Evolutionary conservation across 345 rosid species (phyloP).

Genomic region (Raphanus raphanistrum): DNA sequence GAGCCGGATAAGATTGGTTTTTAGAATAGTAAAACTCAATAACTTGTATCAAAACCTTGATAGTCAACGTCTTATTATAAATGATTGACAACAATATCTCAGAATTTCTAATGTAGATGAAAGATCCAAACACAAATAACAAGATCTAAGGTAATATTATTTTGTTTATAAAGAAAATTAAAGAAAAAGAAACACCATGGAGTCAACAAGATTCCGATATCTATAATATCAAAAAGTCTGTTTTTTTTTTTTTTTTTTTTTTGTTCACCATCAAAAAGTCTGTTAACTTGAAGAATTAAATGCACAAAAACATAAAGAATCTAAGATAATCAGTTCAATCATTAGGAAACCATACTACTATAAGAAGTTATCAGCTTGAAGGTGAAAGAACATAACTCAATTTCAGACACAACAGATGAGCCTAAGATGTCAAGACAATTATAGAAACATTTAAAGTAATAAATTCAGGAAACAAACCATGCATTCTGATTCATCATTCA

Average conservation of each 20-base stretch:
- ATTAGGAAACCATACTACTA: background rate
- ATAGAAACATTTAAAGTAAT: background rate
- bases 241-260: too few species aligned
- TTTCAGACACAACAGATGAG: background rate
- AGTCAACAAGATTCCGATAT: constrained; percentile 24
- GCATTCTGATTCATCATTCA: constrained; percentile 22
- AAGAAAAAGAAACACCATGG: constrained; percentile 6
- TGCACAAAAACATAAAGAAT: constrained; percentile 4
- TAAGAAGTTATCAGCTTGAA: background rate
- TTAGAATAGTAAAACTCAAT: constrained; percentile 1
- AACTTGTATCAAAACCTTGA: background rate
- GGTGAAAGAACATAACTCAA: background rate
- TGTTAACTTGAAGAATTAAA: constrained; percentile 8
- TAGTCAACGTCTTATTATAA: constrained; percentile 24
- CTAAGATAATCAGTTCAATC: constrained; percentile 1
- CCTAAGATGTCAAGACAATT: background rate
- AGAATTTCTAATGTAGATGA: constrained; percentile 4
- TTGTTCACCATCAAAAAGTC: background rate
- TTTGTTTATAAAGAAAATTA: background rate
- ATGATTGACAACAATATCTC: constrained; percentile 11
- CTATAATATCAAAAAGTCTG: background rate
- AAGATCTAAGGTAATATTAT: constrained; percentile 22
- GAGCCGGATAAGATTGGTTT: constrained; percentile 3
- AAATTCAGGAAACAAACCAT: background rate
- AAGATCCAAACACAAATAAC: constrained; percentile 23